These are phyloP conservation scores for Choiromyces venosus DNA, from an alignment of 495 filamentous ascomycete species.

Conservation along the genomic window DNA sequence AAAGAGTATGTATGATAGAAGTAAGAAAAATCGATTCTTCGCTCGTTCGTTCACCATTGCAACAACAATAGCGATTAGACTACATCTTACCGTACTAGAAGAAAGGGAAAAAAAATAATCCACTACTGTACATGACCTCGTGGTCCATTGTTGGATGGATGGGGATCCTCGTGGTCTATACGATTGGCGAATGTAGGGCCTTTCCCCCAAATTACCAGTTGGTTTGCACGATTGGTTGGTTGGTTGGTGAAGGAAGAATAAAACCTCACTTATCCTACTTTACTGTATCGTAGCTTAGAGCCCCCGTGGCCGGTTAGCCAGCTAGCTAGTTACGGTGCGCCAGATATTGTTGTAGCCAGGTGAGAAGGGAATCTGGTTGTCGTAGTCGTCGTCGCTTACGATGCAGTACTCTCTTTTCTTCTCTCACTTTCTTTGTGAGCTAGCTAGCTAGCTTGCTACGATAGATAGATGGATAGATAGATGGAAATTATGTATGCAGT, in stretches of 20 bases:
- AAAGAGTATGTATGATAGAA: neutral
- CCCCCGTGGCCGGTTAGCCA: neutral
- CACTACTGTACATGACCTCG: neutral
- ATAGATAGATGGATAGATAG: neutral
- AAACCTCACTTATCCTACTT: neutral
- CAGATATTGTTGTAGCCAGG: neutral
- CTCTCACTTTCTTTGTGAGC: neutral
- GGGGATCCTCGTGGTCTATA: neutral
- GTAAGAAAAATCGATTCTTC: neutral
- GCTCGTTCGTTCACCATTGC: neutral
- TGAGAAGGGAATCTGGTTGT: neutral
- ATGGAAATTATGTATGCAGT: too few species aligned
- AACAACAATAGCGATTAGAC: neutral
- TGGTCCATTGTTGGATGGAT: neutral
- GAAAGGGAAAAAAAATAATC: too few species aligned
- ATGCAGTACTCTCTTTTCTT: neutral
- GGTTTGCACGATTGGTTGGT: neutral
- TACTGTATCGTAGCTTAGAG: neutral
- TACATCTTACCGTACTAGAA: too few species aligned
- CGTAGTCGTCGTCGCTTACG: neutral
- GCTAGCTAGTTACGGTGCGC: neutral
- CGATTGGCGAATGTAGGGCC: neutral
- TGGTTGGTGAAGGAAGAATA: neutral
- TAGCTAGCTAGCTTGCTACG: neutral
- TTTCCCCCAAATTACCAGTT: neutral